phyloP scores from a whole-genome alignment of 768 basidiomycete species.

The Clathrus columnatus region DNA sequence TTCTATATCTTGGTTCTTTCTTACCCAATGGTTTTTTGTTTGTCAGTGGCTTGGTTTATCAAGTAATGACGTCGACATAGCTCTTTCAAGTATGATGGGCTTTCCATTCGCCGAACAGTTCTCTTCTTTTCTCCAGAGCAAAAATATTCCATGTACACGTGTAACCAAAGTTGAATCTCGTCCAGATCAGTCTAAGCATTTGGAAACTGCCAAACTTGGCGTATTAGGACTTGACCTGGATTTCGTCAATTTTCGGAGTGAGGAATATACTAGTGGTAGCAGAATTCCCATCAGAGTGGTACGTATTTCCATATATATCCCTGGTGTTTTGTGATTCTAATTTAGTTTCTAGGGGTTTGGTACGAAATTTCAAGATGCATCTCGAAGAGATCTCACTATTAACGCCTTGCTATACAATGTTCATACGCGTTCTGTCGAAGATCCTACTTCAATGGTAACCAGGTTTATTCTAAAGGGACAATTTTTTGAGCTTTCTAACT shows the following conservation, averaged over 20 bases:
- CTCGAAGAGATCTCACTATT: conserved; percentile 88
- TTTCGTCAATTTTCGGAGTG: conserved; percentile 87
- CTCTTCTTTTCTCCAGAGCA: conserved; percentile 48
- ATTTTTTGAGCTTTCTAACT: conserved; percentile 8
- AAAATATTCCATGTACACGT: conserved; percentile 44
- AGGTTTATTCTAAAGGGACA: no score
- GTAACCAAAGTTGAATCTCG: conserved; percentile 86
- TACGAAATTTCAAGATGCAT: conserved; percentile 84
- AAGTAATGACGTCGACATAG: conserved; percentile 91
- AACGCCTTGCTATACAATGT: conserved; percentile 96
- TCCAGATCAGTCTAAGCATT: conserved; percentile 95
- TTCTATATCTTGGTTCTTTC: conserved; percentile 13
- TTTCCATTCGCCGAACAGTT: conserved; percentile 78
- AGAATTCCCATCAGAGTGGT: conserved; percentile 87
- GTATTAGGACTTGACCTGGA: conserved; percentile 80
- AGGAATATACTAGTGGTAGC: conserved; percentile 81
- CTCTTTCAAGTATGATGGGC: conserved; percentile 84
- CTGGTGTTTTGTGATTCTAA: neutral
- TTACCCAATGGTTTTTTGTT: neutral
- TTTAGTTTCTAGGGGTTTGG: conserved; percentile 61
- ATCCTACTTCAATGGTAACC: conserved; percentile 67
- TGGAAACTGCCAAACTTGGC: conserved; percentile 86
- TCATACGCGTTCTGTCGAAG: conserved; percentile 77
- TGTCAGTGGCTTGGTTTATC: conserved; percentile 66
- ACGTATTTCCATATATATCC: conserved; percentile 30